Evolutionary conservation across 129 eudicot genomes (phyloP).

Genomic region (Helichrysum umbraculigerum): DNA sequence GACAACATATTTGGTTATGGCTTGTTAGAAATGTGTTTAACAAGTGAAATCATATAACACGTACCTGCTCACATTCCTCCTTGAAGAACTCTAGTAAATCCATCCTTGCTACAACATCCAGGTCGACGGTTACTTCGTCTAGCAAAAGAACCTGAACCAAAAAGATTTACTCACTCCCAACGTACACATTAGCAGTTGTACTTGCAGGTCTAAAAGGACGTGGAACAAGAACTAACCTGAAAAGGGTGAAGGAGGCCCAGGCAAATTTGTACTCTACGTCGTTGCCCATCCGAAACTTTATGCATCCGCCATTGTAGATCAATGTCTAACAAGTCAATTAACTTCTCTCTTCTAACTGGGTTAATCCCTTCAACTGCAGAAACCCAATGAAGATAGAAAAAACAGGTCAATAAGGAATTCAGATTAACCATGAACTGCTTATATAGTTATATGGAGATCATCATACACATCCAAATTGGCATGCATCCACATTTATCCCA

Average conservation of each 20-base stretch:
- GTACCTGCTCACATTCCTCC: conserved; percentile 95
- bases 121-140: conserved; percentile 93
- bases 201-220: background rate
- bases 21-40: background rate
- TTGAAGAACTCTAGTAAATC: conserved; percentile 84
- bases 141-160: conserved; percentile 80
- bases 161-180: background rate
- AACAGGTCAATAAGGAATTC: background rate
- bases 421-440: conserved; percentile 11
- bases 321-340: conserved; percentile 86
- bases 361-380: conserved; percentile 85
- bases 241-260: conserved; percentile 98
- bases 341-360: conserved; percentile 83
- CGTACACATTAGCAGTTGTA: background rate
- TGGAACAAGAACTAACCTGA: conserved; percentile 48
- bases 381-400: conserved; percentile 13
- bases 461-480: conserved; percentile 6
- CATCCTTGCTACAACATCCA: conserved; percentile 96
- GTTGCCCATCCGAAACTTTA: conserved; percentile 98
- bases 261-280: conserved; percentile 96
- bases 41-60: background rate
- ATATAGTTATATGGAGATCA: conserved; percentile 1
- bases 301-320: conserved; percentile 97
- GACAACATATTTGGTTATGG: background rate
- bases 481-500: background rate